Evolutionary conservation across 495 filamentous ascomycete genomes (phyloP).

Genomic region (Penicillium samsonianum): DNA sequence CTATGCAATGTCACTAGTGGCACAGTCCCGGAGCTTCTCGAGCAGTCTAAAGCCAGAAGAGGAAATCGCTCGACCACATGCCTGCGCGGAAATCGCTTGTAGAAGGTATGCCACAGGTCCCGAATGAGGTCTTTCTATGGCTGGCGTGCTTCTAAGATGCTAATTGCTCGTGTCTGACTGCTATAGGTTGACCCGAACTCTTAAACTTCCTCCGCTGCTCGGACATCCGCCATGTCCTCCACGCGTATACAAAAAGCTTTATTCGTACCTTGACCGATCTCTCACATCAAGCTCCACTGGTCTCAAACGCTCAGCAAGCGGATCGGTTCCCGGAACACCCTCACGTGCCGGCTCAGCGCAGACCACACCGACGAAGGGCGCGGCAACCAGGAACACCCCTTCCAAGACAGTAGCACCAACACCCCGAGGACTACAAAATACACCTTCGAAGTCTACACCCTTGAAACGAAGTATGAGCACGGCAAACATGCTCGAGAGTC

Average conservation of each 20-base stretch:
- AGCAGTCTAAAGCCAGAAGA: slow-evolving; percentile 81
- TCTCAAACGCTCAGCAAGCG: slow-evolving; percentile 34
- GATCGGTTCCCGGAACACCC: slow-evolving; percentile 33
- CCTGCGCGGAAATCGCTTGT: slow-evolving; percentile 90
- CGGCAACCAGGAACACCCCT: slow-evolving; percentile 32
- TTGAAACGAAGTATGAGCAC: slow-evolving; percentile 38
- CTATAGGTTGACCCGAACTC: slow-evolving; percentile 70
- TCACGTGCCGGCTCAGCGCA: slow-evolving; percentile 30
- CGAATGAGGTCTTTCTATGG: neutral
- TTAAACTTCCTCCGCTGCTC: slow-evolving; percentile 81
- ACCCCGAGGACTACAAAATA: slow-evolving; percentile 41
- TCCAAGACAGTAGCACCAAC: slow-evolving; percentile 34
- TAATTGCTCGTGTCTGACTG: slow-evolving; percentile 8
- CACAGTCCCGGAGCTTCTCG: slow-evolving; percentile 81
- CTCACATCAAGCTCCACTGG: slow-evolving; percentile 49
- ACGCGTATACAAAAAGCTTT: slow-evolving; percentile 80
- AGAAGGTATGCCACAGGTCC: slow-evolving; percentile 57
- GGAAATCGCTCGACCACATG: slow-evolving; percentile 82
- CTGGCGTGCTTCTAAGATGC: slow-evolving; percentile 1
- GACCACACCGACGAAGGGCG: slow-evolving; percentile 37
- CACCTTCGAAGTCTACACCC: slow-evolving; percentile 44
- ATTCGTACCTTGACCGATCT: slow-evolving; percentile 73
- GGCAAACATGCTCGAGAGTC: slow-evolving; percentile 19
- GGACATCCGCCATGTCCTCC: slow-evolving; percentile 82
- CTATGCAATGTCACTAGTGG: slow-evolving; percentile 76